Percentiles rank a stretch among this genome's conserved stretches.
Evolutionary conservation across 331 rosid genomes (phyloP).

Genomic region (Prunus yedoensis): DNA sequence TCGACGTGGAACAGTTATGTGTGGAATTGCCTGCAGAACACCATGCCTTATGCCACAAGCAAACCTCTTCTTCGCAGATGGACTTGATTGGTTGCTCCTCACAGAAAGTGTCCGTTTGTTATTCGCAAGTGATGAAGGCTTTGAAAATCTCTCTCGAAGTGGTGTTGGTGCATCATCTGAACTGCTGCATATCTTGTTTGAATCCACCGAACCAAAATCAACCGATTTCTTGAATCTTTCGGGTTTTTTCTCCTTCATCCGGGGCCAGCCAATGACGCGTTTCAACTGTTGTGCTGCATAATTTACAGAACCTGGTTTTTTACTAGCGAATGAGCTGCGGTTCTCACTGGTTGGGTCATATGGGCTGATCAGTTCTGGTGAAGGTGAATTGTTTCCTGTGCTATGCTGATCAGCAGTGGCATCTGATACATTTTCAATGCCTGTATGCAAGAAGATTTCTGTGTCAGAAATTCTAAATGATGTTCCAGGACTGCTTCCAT

Average conservation of each 20-base stretch:
- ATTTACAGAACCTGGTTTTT: slow-evolving; percentile 67
- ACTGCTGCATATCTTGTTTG: slow-evolving; percentile 42
- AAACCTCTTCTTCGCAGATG: slow-evolving; percentile 87
- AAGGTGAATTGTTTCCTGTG: slow-evolving; percentile 49
- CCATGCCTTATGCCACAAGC: slow-evolving; percentile 76
- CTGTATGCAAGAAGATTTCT: slow-evolving; percentile 73
- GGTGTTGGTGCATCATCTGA: slow-evolving; percentile 65
- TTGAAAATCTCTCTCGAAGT: slow-evolving; percentile 71
- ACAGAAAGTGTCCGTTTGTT: slow-evolving; percentile 82
- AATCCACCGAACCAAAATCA: slow-evolving; percentile 45
- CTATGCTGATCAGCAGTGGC: slow-evolving; percentile 40
- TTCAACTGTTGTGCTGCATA: slow-evolving; percentile 62
- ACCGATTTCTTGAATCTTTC: slow-evolving; percentile 40
- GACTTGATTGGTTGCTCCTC: slow-evolving; percentile 87
- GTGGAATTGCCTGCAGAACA: slow-evolving; percentile 66
- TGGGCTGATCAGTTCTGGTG: slow-evolving; percentile 44
- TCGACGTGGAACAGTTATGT: slow-evolving; percentile 49
- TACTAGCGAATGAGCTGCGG: slow-evolving; percentile 28
- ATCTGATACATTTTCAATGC: slow-evolving; percentile 61
- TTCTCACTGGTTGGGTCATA: slow-evolving; percentile 35
- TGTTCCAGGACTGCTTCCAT: slow-evolving; percentile 84
- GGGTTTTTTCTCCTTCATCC: slow-evolving; percentile 50
- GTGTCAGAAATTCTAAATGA: slow-evolving; percentile 72
- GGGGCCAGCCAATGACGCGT: slow-evolving; percentile 66
- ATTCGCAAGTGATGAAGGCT: slow-evolving; percentile 47